Evolutionary conservation across 1,284 basidiomycete genomes (phyloP).

Genomic region (Ceratobasidium sp.): DNA sequence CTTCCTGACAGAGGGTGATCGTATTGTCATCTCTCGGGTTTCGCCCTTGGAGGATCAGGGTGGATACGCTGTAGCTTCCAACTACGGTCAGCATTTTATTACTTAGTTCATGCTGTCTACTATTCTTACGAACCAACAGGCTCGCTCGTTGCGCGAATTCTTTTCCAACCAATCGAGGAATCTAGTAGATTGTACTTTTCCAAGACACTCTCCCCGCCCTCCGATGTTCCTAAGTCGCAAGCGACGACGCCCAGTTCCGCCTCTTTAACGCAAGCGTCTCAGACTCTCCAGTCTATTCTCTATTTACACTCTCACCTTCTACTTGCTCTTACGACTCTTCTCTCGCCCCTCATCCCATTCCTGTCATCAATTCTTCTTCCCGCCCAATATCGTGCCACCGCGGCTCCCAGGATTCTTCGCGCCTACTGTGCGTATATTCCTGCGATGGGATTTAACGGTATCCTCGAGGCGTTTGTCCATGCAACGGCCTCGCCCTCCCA

Average conservation of each 20-base stretch:
- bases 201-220: slow-evolving; percentile 56
- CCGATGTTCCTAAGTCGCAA: not conserved
- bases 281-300: slow-evolving; percentile 60
- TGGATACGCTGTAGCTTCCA: slow-evolving; percentile 91
- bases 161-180: slow-evolving; percentile 94
- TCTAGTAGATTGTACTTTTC: slow-evolving; percentile 88
- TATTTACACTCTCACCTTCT: slow-evolving; percentile 73
- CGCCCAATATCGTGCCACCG: slow-evolving; percentile 71
- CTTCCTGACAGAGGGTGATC: slow-evolving; percentile 94
- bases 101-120: not conserved
- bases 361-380: slow-evolving; percentile 76
- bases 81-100: slow-evolving; percentile 72
- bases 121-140: slow-evolving; percentile 56
- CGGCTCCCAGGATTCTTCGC: slow-evolving; percentile 69
- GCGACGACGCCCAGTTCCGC: not conserved
- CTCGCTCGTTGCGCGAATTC: slow-evolving; percentile 85
- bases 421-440: slow-evolving; percentile 86
- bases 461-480: slow-evolving; percentile 86
- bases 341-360: slow-evolving; percentile 73
- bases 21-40: slow-evolving; percentile 82
- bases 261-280: slow-evolving; percentile 39
- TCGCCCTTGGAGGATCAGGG: slow-evolving; percentile 87
- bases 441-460: slow-evolving; percentile 84
- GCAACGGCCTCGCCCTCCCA: slow-evolving; percentile 72
- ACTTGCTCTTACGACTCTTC: slow-evolving; percentile 75